Conservation (phyloP, 1,139 yeast genomes). For the Blastobotrys persicus region DNA sequence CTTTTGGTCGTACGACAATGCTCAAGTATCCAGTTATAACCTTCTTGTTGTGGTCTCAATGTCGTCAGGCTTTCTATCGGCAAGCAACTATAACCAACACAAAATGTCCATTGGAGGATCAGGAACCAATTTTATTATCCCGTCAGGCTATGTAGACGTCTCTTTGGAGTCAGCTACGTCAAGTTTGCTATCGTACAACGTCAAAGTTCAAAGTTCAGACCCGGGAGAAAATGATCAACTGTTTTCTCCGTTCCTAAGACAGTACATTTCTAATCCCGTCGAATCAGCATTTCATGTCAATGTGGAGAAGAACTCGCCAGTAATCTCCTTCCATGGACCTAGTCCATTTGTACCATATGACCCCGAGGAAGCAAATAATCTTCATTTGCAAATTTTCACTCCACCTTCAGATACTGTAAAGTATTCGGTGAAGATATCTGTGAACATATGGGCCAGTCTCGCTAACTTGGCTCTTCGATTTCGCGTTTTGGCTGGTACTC, state of each 20-base stretch:
- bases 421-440: constrained; percentile 29
- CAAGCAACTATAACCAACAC: neutral
- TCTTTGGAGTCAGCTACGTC: constrained; percentile 17
- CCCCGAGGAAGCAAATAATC: constrained; percentile 25
- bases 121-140: neutral
- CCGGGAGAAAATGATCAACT: constrained; percentile 1
- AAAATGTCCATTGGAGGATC: neutral
- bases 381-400: constrained; percentile 38
- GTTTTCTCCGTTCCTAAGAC: constrained; percentile 63
- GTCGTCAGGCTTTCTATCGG: neutral
- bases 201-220: constrained; percentile 10
- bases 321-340: constrained; percentile 59
- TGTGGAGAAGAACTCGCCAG: constrained; percentile 36
- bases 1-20: neutral
- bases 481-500: constrained; percentile 35
- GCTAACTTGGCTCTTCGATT: constrained; percentile 38
- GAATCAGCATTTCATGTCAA: constrained; percentile 79
- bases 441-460: constrained; percentile 38
- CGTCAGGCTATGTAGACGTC: constrained; percentile 17
- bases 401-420: constrained; percentile 27
- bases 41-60: neutral
- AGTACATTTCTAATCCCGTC: constrained; percentile 56
- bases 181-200: constrained; percentile 22
- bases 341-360: constrained; percentile 72
- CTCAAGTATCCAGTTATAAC: neutral